phyloP scores from a whole-genome alignment of 257 asterid genomes.

The Mitragyna speciosa region DNA sequence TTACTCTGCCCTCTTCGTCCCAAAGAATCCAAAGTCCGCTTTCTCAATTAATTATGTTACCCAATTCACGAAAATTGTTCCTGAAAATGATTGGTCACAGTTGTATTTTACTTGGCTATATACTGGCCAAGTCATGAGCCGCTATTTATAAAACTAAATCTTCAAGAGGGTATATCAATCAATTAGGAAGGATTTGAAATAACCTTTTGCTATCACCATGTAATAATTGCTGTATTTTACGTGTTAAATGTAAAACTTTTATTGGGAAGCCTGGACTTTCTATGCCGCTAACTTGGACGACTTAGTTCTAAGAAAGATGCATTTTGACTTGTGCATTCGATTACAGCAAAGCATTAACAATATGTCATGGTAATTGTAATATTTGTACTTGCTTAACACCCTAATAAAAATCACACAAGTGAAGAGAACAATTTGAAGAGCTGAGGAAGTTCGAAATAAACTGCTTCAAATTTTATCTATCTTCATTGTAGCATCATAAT shows the following conservation, averaged over 20 bases:
- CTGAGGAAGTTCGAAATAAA: not conserved
- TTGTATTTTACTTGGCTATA: not conserved
- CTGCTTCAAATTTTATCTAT: too few relatives aligned
- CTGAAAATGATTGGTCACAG: constrained; percentile 27
- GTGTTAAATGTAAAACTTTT: not conserved
- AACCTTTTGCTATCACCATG: not conserved
- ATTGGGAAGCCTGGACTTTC: constrained; percentile 4
- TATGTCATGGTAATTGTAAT: not conserved
- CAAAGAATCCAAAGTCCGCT: constrained; percentile 42
- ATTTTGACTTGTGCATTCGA: not conserved
- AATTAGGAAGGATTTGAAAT: not conserved
- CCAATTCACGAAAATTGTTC: constrained; percentile 14
- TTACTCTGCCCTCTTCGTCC: constrained; percentile 1
- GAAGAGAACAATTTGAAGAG: not conserved
- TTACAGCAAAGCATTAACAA: not conserved
- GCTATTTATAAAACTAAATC: not conserved
- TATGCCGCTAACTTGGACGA: constrained; percentile 6
- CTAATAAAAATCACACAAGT: not conserved
- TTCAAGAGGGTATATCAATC: not conserved
- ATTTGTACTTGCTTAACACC: not conserved
- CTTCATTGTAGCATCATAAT: not conserved
- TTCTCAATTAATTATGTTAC: constrained; percentile 24
- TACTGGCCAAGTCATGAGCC: not conserved
- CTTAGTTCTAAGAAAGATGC: not conserved
- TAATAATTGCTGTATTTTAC: not conserved